Base-by-base conservation (phyloP, 805 yeast genomes). In the Wickerhamomyces canadensis region DNA sequence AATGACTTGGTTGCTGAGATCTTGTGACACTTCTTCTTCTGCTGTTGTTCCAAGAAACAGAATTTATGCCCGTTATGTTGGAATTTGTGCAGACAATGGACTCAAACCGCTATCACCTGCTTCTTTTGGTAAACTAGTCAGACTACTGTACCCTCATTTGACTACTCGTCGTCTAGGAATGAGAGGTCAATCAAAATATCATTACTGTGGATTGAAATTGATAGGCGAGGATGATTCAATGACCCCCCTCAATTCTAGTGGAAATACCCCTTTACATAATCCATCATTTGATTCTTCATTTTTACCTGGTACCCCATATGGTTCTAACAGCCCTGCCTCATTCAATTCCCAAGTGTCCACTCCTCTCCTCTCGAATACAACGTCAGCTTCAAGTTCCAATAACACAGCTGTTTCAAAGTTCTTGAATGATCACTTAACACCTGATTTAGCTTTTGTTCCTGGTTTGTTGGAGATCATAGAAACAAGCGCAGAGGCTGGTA, bases 101-200 rank as follows among this genome's bases (percentile, higher is more conserved):
- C 51, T 83, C 28, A 71, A 72, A 37, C 68, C 95, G 1, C 58
- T 85, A 38, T 73, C 80, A 21, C 87, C 88, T 11, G 91, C 93
- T 1, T 75, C 84, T 5, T 79, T 84, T 57, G 94, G 93, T 16
- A 81, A 80, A 47, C 64, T 81, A 34, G 85, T 83, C 12, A 68
- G 78, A 39, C 62, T 77, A 12, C 61, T 76, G 10, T 80, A 70
- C 49, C 93, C 94, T 2, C 61, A 63, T 33, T 64, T 84, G 47
- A 75, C 78, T 17, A 80, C 89, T 1, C 72, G 93, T 44, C 70
- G 95, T 35, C 64, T 84, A 41, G 95, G 94, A 6, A 75, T 76
- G 54, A 67, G 93, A 36, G 94, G 94, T 5, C 84, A 80, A 52
- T 76, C 84, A 19, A 81, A 81, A 52, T 84, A 85, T 57, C 89